Base-by-base conservation (phyloP, 1,284 basidiomycete genomes). In the Coniferiporia weirii region DNA sequence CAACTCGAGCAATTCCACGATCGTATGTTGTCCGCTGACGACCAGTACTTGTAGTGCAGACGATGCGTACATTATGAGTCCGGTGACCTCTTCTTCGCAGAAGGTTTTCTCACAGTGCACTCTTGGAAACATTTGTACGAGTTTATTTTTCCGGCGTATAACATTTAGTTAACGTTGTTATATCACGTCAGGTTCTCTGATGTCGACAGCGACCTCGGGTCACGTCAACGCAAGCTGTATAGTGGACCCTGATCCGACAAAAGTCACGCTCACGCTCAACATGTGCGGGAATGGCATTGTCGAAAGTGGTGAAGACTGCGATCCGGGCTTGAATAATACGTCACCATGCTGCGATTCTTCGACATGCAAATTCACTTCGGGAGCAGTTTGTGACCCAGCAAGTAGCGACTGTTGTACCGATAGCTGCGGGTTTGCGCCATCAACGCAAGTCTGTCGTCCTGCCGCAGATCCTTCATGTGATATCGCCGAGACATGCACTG, bases 211-310 rank as follows among this genome's bases (percentile, higher is more conserved):
- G 15, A 59, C 71, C 15, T 73, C 73, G 44, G 69, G 70, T 19
- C 68, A 69, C 52, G 76, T 84, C 40, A 78, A 85, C 66, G 81
- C 81, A 0, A 77, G 76, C 34, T 93, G 89, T 68, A 72, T 93
- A 19, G 73, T 82, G 53, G 80, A 83, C 60, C 82, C 89, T 3
- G 74, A 76, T 61, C 68, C 70, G 2, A 64, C 59, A 13, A 72
- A 73, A 35, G 69, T 75, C 57, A 76, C 76, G 1, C 81, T 89
- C 63, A 80, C 83, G 4, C 73, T 88, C 13, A 77, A 86, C 65
- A 87, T 87, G 84, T 91, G 89, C 68, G 89, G 89, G 12, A 91
- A 91, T 69, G 89, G 89, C 54, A 89, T 91, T 62, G 84, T 91
- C 60, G 82, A 89, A 68, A 68, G 66, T 0, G 85, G 89, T 48